Percentiles rank a stretch among this genome's conserved stretches.
These are phyloP conservation scores for Solanum pimpinellifolium DNA, from an alignment of 257 asterid genomes.

Conservation along the genomic window DNA sequence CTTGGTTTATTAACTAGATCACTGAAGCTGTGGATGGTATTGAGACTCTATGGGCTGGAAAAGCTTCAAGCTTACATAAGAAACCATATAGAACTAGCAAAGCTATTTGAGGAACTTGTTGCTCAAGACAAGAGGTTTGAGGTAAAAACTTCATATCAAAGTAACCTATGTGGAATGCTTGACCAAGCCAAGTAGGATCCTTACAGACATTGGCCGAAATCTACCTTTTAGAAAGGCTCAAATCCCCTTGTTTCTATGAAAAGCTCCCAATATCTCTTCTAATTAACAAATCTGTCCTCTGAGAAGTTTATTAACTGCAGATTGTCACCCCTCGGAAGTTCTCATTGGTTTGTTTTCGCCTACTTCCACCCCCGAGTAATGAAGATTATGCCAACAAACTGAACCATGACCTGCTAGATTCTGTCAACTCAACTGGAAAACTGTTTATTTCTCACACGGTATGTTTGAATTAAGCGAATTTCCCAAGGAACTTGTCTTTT, in stretches of 20 bases:
- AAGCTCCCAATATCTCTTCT: background rate
- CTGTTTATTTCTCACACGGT: slow-evolving; percentile 89
- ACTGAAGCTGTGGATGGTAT: slow-evolving; percentile 90
- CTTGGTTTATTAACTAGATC: slow-evolving; percentile 38
- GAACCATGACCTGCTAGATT: slow-evolving; percentile 61
- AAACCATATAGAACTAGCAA: slow-evolving; percentile 68
- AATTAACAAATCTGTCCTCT: background rate
- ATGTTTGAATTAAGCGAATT: background rate
- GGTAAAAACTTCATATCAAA: slow-evolving; percentile 25
- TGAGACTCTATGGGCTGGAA: slow-evolving; percentile 86
- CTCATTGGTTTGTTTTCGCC: slow-evolving; percentile 75
- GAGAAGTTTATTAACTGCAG: slow-evolving; percentile 23
- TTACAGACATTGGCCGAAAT: background rate
- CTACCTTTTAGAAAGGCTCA: background rate
- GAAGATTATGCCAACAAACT: slow-evolving; percentile 37
- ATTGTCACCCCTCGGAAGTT: slow-evolving; percentile 63
- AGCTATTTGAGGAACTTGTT: slow-evolving; percentile 59
- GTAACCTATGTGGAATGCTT: background rate
- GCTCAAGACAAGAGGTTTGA: slow-evolving; percentile 76
- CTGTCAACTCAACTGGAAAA: slow-evolving; percentile 72
- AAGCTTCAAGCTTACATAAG: slow-evolving; percentile 79
- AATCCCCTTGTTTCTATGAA: background rate
- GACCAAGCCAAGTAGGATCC: background rate
- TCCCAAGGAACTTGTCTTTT: background rate
- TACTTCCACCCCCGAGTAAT: slow-evolving; percentile 28